phyloP scores from a whole-genome alignment of 2,329 filamentous ascomycete genomes.

The Annulohypoxylon truncatum region DNA sequence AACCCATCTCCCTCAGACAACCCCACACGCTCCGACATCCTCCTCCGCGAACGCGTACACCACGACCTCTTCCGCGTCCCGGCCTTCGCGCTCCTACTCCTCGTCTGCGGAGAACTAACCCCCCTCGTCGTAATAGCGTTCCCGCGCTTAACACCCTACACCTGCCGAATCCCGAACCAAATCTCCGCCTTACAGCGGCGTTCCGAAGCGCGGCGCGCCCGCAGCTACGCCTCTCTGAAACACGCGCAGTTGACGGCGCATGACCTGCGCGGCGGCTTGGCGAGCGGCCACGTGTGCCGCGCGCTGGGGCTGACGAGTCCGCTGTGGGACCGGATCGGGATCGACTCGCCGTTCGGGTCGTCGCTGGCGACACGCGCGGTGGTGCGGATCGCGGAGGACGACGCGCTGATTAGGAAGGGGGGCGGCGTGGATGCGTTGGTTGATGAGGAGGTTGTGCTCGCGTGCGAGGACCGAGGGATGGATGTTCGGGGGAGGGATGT shows the following conservation, averaged over 20 bases:
- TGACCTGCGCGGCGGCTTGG: slow-evolving; percentile 4
- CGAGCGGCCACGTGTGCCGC: slow-evolving; percentile 45
- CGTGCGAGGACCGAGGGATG: slow-evolving; percentile 77
- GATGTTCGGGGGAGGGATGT: slow-evolving; percentile 68
- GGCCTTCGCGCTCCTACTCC: slow-evolving; percentile 78
- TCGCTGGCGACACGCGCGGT: slow-evolving; percentile 65
- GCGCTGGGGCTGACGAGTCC: slow-evolving; percentile 54
- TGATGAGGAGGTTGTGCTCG: slow-evolving; percentile 73
- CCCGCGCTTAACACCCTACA: slow-evolving; percentile 77
- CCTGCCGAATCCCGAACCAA: slow-evolving; percentile 86
- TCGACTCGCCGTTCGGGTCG: slow-evolving; percentile 65
- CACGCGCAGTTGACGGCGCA: slow-evolving; percentile 34
- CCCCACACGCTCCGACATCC: slow-evolving; percentile 74
- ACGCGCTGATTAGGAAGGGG: slow-evolving; percentile 71
- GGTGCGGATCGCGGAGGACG: slow-evolving; percentile 76
- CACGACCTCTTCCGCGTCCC: slow-evolving; percentile 84
- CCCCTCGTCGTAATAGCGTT: slow-evolving; percentile 81
- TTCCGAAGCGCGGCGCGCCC: slow-evolving; percentile 63
- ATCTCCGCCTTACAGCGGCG: slow-evolving; percentile 66
- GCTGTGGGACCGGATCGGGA: slow-evolving; percentile 63
- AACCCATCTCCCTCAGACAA: slow-evolving; percentile 60
- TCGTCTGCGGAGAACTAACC: slow-evolving; percentile 87
- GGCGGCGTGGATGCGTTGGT: slow-evolving; percentile 71
- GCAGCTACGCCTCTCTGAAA: slow-evolving; percentile 60
- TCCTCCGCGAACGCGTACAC: slow-evolving; percentile 74